Evolutionary conservation across 305 asterid genomes (phyloP).

Genomic region (Rubia peregrina): DNA sequence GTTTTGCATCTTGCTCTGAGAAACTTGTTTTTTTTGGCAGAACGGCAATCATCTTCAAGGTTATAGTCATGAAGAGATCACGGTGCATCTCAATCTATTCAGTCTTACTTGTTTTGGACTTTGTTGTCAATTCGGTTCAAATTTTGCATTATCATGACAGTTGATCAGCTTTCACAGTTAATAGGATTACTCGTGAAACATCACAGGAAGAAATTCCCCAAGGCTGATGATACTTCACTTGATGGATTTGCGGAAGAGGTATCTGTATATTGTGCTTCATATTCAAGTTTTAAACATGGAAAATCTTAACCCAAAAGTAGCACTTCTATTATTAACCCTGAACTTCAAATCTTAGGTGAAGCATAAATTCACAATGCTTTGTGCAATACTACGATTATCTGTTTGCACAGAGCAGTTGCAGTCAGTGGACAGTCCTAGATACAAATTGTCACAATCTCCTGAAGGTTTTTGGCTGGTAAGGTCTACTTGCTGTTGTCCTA

Average conservation of each 20-base stretch:
- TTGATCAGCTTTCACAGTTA: conserved; percentile 42
- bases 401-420: conserved; percentile 38
- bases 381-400: conserved; percentile 59
- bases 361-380: conserved; percentile 54
- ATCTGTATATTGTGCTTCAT: conserved; percentile 8
- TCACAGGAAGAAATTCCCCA: conserved; percentile 64
- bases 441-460: conserved; percentile 33
- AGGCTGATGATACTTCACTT: conserved; percentile 25
- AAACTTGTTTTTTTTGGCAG: conserved; percentile 31
- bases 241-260: conserved; percentile 48
- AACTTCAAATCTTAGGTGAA: conserved; percentile 31
- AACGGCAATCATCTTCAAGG: conserved; percentile 62
- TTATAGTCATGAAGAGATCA: conserved; percentile 48
- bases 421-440: conserved; percentile 26
- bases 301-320: conserved; percentile 7
- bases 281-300: not conserved
- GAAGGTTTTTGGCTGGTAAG: conserved; percentile 60
- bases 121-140: not conserved
- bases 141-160: conserved; percentile 18
- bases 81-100: conserved; percentile 22
- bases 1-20: conserved; percentile 15
- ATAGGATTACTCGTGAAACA: conserved; percentile 64
- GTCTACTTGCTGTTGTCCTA: not conserved
- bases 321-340: not conserved
- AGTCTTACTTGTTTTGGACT: not conserved